These are phyloP conservation scores for Epichloe bromicola DNA, from an alignment of 2,329 filamentous ascomycete species.

Conservation along the genomic window DNA sequence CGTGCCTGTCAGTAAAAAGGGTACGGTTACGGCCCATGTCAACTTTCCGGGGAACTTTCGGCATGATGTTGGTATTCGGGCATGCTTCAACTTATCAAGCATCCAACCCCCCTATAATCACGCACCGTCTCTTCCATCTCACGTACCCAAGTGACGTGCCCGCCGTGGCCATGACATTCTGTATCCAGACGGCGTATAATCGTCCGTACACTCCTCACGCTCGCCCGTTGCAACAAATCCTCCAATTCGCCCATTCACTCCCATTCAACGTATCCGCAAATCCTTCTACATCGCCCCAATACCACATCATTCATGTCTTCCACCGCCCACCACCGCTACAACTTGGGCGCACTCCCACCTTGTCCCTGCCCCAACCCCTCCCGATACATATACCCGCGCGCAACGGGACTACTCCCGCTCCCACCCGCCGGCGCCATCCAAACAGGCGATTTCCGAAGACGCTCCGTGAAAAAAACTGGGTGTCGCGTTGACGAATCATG, in stretches of 20 bases:
- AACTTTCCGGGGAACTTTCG: background rate
- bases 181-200: too few species aligned
- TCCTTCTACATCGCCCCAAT: background rate
- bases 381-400: conserved; percentile 48
- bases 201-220: too few species aligned
- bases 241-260: background rate
- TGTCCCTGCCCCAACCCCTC: conserved; percentile 13
- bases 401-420: conserved; percentile 33
- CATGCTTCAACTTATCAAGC: background rate
- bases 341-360: background rate
- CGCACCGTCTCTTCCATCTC: background rate
- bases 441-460: conserved; percentile 42
- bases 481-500: conserved; percentile 49
- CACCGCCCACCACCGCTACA: conserved; percentile 15
- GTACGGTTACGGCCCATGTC: background rate
- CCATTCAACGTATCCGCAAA: background rate
- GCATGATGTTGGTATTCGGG: background rate
- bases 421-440: conserved; percentile 9
- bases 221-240: too few species aligned
- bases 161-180: background rate
- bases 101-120: background rate
- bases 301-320: background rate
- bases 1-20: background rate
- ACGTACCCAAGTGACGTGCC: background rate
- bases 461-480: conserved; percentile 63